Conservation (phyloP, 169 alveolate species). For the Cyclospora cayetanensis region DNA sequence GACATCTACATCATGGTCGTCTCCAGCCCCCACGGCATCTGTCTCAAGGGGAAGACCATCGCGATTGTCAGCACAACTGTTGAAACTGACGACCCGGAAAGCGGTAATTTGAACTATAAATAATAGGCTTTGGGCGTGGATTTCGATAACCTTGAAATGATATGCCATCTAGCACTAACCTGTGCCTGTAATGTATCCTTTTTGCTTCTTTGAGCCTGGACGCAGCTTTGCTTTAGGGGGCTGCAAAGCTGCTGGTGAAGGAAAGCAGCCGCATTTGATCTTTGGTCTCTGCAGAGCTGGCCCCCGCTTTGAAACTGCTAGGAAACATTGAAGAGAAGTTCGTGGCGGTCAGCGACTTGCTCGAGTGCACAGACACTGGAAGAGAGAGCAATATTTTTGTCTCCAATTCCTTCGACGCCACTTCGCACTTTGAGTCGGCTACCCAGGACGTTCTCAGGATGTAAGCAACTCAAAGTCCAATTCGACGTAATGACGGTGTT, state of each 20-base stretch:
- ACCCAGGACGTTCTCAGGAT: conserved; percentile 92
- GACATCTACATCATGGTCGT: conserved; percentile 96
- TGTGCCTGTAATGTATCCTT: no score
- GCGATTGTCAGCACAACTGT: conserved; percentile 97
- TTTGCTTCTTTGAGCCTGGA: no score
- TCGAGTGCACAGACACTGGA: background rate
- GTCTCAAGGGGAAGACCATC: conserved; percentile 80
- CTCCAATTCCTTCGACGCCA: conserved; percentile 95
- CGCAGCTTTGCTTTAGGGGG: no score
- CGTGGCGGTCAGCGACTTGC: conserved; percentile 87
- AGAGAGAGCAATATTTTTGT: conserved; percentile 81
- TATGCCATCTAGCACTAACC: no score
- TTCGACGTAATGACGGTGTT: background rate
- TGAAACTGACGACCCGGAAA: conserved; percentile 94
- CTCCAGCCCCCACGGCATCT: conserved; percentile 85
- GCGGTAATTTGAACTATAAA: no score
- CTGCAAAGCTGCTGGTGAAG: no score
- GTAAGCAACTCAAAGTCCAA: conserved; percentile 72
- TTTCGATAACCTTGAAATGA: no score
- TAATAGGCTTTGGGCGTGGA: no score
- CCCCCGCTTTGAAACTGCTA: conserved; percentile 94
- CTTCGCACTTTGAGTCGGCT: conserved; percentile 98
- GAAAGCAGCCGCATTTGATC: background rate
- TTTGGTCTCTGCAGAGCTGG: conserved; percentile 81
- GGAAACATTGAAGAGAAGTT: conserved; percentile 95